Percentiles rank a stretch among this genome's conserved stretches.
phyloP scores from a whole-genome alignment of 345 rosid genomes.

The Isatis tinctoria region DNA sequence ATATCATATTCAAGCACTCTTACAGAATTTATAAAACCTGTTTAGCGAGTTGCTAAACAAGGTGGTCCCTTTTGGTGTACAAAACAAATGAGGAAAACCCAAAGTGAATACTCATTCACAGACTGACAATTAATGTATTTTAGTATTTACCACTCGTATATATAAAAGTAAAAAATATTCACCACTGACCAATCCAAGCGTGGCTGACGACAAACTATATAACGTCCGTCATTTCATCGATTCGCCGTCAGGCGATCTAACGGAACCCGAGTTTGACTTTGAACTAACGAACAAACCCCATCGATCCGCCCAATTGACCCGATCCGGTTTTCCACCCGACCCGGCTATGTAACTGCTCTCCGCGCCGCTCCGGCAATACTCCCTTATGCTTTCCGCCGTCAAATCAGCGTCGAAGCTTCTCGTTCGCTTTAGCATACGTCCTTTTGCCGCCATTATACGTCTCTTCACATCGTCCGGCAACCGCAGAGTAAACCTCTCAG shows the following conservation, averaged over 20 bases:
- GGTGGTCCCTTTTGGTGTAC: neutral
- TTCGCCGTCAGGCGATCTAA: conserved; percentile 15
- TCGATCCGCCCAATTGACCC: conserved; percentile 18
- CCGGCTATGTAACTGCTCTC: conserved; percentile 9
- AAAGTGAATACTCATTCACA: neutral
- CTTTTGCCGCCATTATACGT: conserved; percentile 25
- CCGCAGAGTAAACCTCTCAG: conserved; percentile 44
- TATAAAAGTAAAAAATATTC: neutral
- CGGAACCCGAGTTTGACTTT: conserved; percentile 9
- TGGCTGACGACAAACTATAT: neutral
- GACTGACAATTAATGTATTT: neutral
- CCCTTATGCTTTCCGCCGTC: conserved; percentile 14
- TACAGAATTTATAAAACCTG: neutral
- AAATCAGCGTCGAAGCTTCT: conserved; percentile 35
- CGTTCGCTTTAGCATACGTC: conserved; percentile 38
- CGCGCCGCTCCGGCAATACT: neutral
- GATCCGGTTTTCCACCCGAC: conserved; percentile 1
- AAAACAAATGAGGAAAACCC: neutral
- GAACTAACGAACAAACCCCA: conserved; percentile 31
- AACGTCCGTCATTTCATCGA: conserved; percentile 21
- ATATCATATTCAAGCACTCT: neutral
- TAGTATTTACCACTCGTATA: neutral
- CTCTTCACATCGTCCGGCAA: conserved; percentile 48
- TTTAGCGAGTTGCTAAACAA: conserved; percentile 30
- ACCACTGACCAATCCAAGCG: neutral